Percentiles rank a stretch among this genome's conserved stretches.
phyloP scores from a whole-genome alignment of 139 green algal species.

The Chlamydomonas urium region DNA sequence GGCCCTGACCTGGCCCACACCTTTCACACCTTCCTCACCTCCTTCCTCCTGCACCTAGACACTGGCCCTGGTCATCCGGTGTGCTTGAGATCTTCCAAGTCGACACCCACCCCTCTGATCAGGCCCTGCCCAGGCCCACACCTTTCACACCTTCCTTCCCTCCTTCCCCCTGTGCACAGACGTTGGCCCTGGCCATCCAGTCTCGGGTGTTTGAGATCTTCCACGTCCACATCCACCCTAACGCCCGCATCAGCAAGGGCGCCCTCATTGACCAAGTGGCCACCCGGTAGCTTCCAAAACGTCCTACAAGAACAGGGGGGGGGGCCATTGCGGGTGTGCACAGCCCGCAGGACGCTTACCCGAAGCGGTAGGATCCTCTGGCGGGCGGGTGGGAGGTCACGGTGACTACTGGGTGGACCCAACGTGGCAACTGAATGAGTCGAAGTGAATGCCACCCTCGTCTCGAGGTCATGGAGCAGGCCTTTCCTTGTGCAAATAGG shows the following conservation, averaged over 20 bases:
- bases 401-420: too few relatives aligned
- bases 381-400: too few relatives aligned
- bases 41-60: background rate
- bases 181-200: constrained; percentile 75
- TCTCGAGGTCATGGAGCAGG: too few relatives aligned
- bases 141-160: background rate
- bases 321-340: too few relatives aligned
- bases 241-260: constrained; percentile 69
- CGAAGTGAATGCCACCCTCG: too few relatives aligned
- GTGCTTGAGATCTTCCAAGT: background rate
- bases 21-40: background rate
- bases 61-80: background rate
- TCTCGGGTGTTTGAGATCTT: constrained; percentile 63
- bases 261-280: constrained; percentile 92
- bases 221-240: constrained; percentile 88
- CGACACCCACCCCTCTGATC: background rate
- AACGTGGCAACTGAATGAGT: too few relatives aligned
- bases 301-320: too few relatives aligned
- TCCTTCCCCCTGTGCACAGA: constrained; percentile 13
- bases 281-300: too few relatives aligned
- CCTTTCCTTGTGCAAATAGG: too few relatives aligned
- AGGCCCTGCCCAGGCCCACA: background rate
- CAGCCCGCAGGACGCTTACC: too few relatives aligned
- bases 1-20: background rate
- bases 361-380: too few relatives aligned